phyloP scores from a whole-genome alignment of 805 yeast species.

The Nakazawaea wickerhamii region DNA sequence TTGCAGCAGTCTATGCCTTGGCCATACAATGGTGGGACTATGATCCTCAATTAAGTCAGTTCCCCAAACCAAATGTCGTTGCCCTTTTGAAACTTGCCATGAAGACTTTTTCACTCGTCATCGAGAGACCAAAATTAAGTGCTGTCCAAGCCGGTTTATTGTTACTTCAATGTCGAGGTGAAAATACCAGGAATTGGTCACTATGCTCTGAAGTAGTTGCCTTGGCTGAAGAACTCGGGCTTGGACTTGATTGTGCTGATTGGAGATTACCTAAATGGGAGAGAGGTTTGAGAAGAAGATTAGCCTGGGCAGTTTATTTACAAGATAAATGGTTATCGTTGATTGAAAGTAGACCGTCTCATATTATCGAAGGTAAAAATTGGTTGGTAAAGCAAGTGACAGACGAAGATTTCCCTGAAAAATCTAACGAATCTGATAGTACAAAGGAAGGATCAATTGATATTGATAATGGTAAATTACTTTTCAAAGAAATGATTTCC shows the following conservation, averaged over 20 bases:
- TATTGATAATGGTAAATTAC: slow-evolving; percentile 61
- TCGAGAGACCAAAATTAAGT: slow-evolving; percentile 83
- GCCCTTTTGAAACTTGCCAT: slow-evolving; percentile 66
- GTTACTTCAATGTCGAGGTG: slow-evolving; percentile 58
- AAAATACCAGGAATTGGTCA: slow-evolving; percentile 70
- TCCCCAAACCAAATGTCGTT: slow-evolving; percentile 72
- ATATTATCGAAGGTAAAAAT: slow-evolving; percentile 60
- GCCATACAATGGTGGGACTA: slow-evolving; percentile 96
- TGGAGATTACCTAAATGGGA: slow-evolving; percentile 98
- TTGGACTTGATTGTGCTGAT: slow-evolving; percentile 82
- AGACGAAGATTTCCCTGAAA: slow-evolving; percentile 77
- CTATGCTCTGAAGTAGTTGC: slow-evolving; percentile 83
- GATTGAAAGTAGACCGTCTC: slow-evolving; percentile 81
- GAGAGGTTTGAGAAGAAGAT: slow-evolving; percentile 74
- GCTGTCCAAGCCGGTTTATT: slow-evolving; percentile 88
- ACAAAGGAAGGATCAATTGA: slow-evolving; percentile 58
- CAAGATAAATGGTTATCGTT: slow-evolving; percentile 91
- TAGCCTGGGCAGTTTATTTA: slow-evolving; percentile 94
- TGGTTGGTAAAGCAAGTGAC: slow-evolving; percentile 73
- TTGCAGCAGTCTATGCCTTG: slow-evolving; percentile 85
- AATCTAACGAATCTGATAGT: slow-evolving; percentile 35
- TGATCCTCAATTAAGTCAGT: slow-evolving; percentile 69
- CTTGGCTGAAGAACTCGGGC: slow-evolving; percentile 82
- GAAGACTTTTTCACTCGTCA: slow-evolving; percentile 60
- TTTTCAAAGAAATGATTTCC: slow-evolving; percentile 64